Percentiles rank a stretch among this genome's conserved stretches.
Evolutionary conservation across 768 basidiomycete genomes (phyloP).

Genomic region (Mycena galericulata): DNA sequence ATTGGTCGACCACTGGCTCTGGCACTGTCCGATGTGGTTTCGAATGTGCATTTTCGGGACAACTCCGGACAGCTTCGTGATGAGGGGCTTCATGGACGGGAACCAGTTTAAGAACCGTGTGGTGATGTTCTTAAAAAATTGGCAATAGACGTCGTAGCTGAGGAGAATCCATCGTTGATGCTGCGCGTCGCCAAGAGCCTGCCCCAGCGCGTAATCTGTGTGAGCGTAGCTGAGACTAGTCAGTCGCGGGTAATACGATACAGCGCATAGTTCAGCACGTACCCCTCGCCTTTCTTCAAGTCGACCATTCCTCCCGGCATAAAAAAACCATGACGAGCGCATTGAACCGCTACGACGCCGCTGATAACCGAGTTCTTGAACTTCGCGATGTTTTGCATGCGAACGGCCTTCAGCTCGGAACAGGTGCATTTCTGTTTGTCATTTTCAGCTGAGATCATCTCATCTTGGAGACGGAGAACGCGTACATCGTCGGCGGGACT

Average conservation of each 20-base stretch:
- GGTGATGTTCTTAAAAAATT: constrained; percentile 25
- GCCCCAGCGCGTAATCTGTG: constrained; percentile 9
- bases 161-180: constrained; percentile 36
- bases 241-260: background rate
- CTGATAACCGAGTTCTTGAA: constrained; percentile 44
- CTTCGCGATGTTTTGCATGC: constrained; percentile 44
- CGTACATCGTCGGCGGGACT: background rate
- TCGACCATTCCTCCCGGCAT: constrained; percentile 28
- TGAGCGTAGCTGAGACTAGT: background rate
- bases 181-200: background rate
- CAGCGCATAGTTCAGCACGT: no score
- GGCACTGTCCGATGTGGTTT: constrained; percentile 41
- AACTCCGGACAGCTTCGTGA: constrained; percentile 31
- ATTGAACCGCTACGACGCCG: constrained; percentile 43
- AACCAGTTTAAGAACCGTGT: constrained; percentile 24
- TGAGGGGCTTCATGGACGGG: constrained; percentile 22
- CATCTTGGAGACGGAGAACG: background rate
- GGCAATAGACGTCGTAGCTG: constrained; percentile 47
- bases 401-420: constrained; percentile 38
- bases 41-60: constrained; percentile 47
- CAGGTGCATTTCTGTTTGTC: constrained; percentile 29
- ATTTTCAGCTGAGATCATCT: background rate
- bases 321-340: constrained; percentile 44
- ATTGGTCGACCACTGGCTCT: constrained; percentile 39
- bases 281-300: constrained; percentile 7